Percentiles rank a stretch among this genome's conserved stretches.
Conservation (phyloP, 805 yeast genomes). For the Sugiyamaella lignohabitans region DNA sequence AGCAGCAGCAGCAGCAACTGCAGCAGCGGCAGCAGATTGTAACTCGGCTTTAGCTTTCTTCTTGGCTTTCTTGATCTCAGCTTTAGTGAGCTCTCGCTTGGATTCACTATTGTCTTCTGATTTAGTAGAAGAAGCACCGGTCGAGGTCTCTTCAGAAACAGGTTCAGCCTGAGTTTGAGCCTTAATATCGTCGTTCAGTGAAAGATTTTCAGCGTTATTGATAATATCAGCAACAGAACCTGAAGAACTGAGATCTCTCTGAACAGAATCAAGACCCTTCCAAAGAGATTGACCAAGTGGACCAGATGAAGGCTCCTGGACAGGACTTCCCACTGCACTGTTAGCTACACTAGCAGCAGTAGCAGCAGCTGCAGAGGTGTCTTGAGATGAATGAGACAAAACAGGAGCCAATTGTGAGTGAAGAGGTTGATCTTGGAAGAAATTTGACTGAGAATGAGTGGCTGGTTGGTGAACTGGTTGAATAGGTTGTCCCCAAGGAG, state of each 20-base stretch:
- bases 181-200: background rate
- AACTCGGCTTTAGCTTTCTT: background rate
- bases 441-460: background rate
- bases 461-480: background rate
- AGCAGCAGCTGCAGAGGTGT: no score
- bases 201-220: background rate
- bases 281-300: background rate
- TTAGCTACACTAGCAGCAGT: no score
- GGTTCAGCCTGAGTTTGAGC: background rate
- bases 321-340: background rate
- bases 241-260: no score
- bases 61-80: background rate
- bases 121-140: slow-evolving; percentile 1
- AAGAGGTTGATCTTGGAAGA: no score
- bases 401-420: no score
- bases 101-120: background rate
- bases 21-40: background rate
- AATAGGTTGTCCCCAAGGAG: slow-evolving; percentile 13
- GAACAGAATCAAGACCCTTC: background rate
- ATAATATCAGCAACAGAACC: background rate
- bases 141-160: background rate
- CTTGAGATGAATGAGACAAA: no score
- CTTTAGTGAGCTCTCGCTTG: background rate
- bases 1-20: background rate
- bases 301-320: background rate